These are phyloP conservation scores for Talaromyces sp. DNA, from an alignment of 2,329 filamentous ascomycete genomes.

Conservation along the genomic window DNA sequence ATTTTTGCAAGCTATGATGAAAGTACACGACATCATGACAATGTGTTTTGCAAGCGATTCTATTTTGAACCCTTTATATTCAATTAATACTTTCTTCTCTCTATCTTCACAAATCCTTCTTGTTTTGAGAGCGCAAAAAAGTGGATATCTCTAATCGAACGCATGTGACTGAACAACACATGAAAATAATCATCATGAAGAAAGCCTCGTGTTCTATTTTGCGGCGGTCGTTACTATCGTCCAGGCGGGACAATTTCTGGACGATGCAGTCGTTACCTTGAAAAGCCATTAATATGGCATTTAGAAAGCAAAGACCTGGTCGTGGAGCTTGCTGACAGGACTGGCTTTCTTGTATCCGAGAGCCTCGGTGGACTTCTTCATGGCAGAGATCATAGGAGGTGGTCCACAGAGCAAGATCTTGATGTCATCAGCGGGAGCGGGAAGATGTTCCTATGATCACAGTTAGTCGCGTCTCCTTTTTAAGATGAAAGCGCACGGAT, in stretches of 20 bases:
- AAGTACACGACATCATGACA: not conserved
- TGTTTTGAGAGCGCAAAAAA: not conserved
- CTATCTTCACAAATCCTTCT: not conserved
- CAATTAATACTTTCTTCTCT: not conserved
- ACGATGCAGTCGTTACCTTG: not conserved
- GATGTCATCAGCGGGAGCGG: conserved; percentile 77
- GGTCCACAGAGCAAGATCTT: conserved; percentile 95
- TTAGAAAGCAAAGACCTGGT: conserved; percentile 97
- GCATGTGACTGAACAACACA: not conserved
- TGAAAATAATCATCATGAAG: not conserved
- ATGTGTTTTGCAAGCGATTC: not conserved
- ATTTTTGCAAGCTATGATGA: not conserved
- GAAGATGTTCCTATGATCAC: conserved; percentile 53
- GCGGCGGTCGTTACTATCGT: not conserved
- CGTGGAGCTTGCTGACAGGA: conserved; percentile 94
- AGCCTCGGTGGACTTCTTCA: conserved; percentile 92
- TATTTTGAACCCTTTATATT: not conserved
- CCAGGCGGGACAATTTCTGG: not conserved
- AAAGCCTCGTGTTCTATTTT: not conserved
- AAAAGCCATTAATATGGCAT: not conserved
- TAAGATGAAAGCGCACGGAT: not conserved
- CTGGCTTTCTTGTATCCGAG: conserved; percentile 89
- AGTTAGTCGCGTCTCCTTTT: not conserved
- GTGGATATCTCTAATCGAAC: not conserved
- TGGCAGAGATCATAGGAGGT: conserved; percentile 90